phyloP scores from a whole-genome alignment of 768 basidiomycete genomes.

The Amanita brunnescens region DNA sequence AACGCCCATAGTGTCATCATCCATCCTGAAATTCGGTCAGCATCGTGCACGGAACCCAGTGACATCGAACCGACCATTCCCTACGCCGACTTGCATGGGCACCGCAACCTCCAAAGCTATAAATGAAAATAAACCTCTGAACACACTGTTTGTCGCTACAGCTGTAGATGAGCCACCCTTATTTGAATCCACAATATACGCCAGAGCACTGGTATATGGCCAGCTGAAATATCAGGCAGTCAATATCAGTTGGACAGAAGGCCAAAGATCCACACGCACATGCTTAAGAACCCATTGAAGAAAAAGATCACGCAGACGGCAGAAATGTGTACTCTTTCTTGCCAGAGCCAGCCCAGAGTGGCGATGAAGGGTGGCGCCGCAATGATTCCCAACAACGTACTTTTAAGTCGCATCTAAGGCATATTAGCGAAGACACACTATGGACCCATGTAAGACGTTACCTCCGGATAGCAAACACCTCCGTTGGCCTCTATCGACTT shows the following conservation, averaged over 20 bases:
- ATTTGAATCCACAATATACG: constrained; percentile 86
- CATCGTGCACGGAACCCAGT: not conserved
- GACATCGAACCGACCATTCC: constrained; percentile 11
- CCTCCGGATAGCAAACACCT: constrained; percentile 53
- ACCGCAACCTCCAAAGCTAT: constrained; percentile 64
- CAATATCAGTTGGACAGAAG: not conserved
- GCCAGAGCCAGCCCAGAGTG: constrained; percentile 69
- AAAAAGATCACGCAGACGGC: constrained; percentile 68
- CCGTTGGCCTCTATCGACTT: constrained; percentile 30
- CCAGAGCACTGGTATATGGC: constrained; percentile 59
- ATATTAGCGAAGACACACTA: not conserved
- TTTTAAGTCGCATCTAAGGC: constrained; percentile 61
- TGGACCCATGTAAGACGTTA: constrained; percentile 14
- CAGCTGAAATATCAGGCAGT: constrained; percentile 4
- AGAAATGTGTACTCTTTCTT: constrained; percentile 53
- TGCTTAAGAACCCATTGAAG: constrained; percentile 61
- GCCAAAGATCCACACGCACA: constrained; percentile 40
- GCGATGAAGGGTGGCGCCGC: constrained; percentile 53
- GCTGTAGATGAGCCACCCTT: constrained; percentile 70
- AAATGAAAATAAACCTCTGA: constrained; percentile 64
- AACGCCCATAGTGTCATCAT: constrained; percentile 58
- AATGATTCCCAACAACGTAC: constrained; percentile 48
- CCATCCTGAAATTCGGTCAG: constrained; percentile 44
- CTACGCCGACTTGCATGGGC: constrained; percentile 47
- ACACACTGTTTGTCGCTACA: constrained; percentile 67